Conservation (phyloP, 169 alveolate genomes). For the Cardiosporidium cionae region DNA sequence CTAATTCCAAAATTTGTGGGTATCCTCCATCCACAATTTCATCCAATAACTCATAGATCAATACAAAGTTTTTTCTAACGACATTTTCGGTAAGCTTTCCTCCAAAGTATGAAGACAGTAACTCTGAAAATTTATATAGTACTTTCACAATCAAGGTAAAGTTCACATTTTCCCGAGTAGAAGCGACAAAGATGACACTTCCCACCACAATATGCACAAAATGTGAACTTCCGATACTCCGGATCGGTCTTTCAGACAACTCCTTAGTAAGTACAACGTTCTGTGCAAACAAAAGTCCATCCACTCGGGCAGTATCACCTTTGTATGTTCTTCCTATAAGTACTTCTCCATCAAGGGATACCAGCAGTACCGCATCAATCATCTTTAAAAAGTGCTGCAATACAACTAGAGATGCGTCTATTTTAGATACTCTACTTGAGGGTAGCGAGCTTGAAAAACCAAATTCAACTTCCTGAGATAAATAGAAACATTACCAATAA, state of each 20-base stretch:
- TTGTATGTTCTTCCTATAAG: background rate
- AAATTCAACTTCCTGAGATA: no score
- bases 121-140: background rate
- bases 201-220: background rate
- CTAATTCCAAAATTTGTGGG: slow-evolving; percentile 81
- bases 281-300: background rate
- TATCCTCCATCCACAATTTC: slow-evolving; percentile 76
- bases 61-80: slow-evolving; percentile 30
- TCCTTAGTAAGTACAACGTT: background rate
- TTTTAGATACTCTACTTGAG: no score
- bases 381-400: no score
- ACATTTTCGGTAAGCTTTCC: slow-evolving; percentile 1
- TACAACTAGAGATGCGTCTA: no score
- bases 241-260: background rate
- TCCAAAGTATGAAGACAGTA: background rate
- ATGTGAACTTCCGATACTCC: background rate
- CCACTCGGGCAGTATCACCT: background rate
- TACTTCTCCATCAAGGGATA: background rate
- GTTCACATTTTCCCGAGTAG: background rate
- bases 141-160: background rate
- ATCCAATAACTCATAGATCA: slow-evolving; percentile 37
- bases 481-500: no score
- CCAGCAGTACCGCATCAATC: background rate
- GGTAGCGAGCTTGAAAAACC: no score
- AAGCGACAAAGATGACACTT: background rate